These are phyloP conservation scores for Aspergillus unguis DNA, from an alignment of 2,329 filamentous ascomycete species.

Conservation along the genomic window DNA sequence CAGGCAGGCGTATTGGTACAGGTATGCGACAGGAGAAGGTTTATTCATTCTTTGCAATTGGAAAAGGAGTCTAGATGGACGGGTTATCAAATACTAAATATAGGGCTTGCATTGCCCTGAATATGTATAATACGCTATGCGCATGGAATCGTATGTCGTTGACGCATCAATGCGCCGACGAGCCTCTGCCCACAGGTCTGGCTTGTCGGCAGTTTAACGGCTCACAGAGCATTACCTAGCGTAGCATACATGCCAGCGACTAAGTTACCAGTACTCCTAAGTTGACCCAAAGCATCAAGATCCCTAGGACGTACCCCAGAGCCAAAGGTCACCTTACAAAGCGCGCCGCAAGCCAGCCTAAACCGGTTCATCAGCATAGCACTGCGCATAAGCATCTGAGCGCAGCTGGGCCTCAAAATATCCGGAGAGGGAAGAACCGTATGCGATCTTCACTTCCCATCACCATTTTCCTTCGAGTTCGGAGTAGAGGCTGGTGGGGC, in stretches of 20 bases:
- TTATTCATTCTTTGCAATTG: slow-evolving; percentile 10
- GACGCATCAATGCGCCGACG: background rate
- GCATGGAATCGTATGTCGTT: background rate
- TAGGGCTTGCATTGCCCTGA: background rate
- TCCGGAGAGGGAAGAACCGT: background rate
- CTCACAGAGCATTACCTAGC: background rate
- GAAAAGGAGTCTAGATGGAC: slow-evolving; percentile 9
- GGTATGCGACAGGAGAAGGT: slow-evolving; percentile 14
- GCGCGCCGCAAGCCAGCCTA: background rate
- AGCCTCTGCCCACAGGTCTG: background rate
- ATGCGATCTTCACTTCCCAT: background rate
- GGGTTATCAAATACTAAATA: slow-evolving; percentile 1
- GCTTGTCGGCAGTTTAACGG: background rate
- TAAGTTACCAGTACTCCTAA: background rate
- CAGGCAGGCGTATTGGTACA: slow-evolving; percentile 19
- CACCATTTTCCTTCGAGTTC: background rate
- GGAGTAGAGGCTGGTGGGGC: background rate
- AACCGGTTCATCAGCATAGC: background rate
- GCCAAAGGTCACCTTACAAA: background rate
- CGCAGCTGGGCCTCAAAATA: background rate
- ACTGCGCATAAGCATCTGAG: background rate
- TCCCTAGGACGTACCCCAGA: background rate
- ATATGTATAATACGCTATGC: slow-evolving; percentile 6
- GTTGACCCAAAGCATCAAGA: background rate
- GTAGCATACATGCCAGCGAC: background rate